Percentiles rank a stretch among this genome's conserved stretches.
These are phyloP conservation scores for Umbelopsis vinacea DNA, from an alignment of 192 early-diverging fungal species.

Conservation along the genomic window DNA sequence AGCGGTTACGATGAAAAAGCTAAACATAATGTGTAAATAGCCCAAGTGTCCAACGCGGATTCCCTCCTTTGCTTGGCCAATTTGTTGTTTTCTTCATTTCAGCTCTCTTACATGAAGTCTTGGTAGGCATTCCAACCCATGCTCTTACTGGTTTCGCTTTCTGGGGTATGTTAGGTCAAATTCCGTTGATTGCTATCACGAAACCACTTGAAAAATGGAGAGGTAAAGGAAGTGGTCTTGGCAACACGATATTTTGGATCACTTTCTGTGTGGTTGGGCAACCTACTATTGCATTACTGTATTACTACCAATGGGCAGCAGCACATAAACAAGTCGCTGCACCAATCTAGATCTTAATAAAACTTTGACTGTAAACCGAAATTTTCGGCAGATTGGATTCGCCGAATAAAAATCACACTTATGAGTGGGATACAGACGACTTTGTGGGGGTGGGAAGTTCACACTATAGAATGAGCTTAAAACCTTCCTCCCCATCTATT, in stretches of 20 bases:
- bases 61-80: conserved; percentile 59
- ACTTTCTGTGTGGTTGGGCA: conserved; percentile 83
- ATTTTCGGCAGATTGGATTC: not conserved
- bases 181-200: conserved; percentile 76
- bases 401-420: not conserved
- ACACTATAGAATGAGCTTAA: conserved; percentile 9
- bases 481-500: not conserved
- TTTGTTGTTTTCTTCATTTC: conserved; percentile 79
- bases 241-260: conserved; percentile 83
- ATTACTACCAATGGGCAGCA: conserved; percentile 71
- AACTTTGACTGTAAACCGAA: not conserved
- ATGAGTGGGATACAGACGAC: not conserved
- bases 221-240: conserved; percentile 67
- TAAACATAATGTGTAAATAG: not conserved
- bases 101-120: conserved; percentile 85
- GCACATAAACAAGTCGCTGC: conserved; percentile 30
- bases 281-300: conserved; percentile 71
- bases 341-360: conserved; percentile 11
- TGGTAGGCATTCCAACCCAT: conserved; percentile 86
- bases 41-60: conserved; percentile 71
- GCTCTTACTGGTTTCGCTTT: conserved; percentile 83
- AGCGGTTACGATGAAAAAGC: not conserved
- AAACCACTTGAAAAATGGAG: conserved; percentile 69
- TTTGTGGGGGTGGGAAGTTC: conserved; percentile 22
- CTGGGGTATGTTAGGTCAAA: conserved; percentile 77